Base-by-base conservation (phyloP, 2,329 filamentous ascomycete species). In the Xylariaceae sp. region DNA sequence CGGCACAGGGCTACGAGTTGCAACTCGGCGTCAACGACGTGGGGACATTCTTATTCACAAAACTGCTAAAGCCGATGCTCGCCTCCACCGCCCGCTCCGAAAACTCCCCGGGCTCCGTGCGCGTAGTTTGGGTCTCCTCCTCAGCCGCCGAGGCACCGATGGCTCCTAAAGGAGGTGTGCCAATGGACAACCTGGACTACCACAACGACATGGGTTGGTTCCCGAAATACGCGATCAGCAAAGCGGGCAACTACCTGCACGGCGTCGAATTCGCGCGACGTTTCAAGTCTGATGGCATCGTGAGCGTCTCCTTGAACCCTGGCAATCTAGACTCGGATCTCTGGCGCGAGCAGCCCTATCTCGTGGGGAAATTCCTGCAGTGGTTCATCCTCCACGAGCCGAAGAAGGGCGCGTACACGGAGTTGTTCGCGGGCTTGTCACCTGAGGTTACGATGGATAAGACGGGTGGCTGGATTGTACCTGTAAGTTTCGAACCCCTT, bases 381-480 rank as follows among this genome's bases (percentile, higher is more conserved):
- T 40, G 22, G 34, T 39, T 49, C 29, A 10, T 52, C 5, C 40
- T 47, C 7, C 32, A 52, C 32, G 33, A 45, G 5, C 25, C 50
- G 6, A 40, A 56, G 40, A 49, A 54, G 29, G 68, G 68, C 4
- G 67, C 67, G 1, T 71, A 69, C 49, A 69, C 67, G 0, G 64
- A 69, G 50, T 49, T 72, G 2, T 72, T 61, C 39, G 65, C 66
- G 7, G 68, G 64, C 0, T 56, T 68, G 32, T 64, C 63, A 0
- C 56, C 62, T 0, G 62, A 67, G 0, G 50, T 70, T 16, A 66
- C 58, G 3, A 40, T 59, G 17, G 58, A 63, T 20, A 57, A 65
- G 22, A 50, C 51, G 2, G 57, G 57, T 16, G 40, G 33, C 6
- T 60, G 52, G 49, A 55, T 76, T 16, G 61, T 70, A 20, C 72